Evolutionary conservation across 2,329 filamentous ascomycete genomes (phyloP).

Genomic region (Colletotrichum eremochloae): DNA sequence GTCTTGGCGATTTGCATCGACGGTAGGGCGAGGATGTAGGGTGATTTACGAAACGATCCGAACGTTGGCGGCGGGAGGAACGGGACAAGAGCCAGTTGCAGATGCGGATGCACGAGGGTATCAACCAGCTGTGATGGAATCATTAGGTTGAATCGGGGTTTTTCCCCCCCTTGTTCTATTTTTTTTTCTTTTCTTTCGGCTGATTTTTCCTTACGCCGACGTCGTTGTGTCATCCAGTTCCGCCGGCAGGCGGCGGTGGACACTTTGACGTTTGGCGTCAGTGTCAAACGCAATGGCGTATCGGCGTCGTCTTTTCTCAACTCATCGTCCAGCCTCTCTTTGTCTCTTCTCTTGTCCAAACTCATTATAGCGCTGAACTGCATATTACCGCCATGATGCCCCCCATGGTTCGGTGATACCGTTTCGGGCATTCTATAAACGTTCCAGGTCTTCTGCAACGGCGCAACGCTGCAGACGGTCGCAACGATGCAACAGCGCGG

Average conservation of each 20-base stretch:
- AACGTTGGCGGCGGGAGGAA: slow-evolving; percentile 25
- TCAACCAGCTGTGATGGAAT: not conserved
- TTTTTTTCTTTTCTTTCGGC: not conserved
- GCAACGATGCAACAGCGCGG: not conserved
- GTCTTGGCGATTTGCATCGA: slow-evolving; percentile 6
- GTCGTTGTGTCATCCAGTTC: not conserved
- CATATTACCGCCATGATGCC: too few species aligned
- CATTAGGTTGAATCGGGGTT: not conserved
- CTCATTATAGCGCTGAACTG: too few species aligned
- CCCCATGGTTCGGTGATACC: too few species aligned
- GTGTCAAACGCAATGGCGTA: slow-evolving; percentile 5
- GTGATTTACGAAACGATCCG: slow-evolving; percentile 30
- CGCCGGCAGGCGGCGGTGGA: not conserved
- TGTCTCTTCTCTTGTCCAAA: too few species aligned
- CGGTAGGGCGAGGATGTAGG: not conserved
- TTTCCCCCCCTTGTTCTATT: not conserved
- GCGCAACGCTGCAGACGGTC: not conserved
- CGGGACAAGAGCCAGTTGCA: slow-evolving; percentile 4
- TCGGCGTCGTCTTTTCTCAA: not conserved
- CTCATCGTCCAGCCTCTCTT: not conserved
- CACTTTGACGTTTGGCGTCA: not conserved
- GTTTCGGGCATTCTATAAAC: not conserved
- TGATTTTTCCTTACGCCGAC: not conserved
- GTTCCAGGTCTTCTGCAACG: not conserved
- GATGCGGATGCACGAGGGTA: not conserved